Evolutionary conservation across 768 basidiomycete genomes (phyloP).

Genomic region (Gelatoporia subvermispora): DNA sequence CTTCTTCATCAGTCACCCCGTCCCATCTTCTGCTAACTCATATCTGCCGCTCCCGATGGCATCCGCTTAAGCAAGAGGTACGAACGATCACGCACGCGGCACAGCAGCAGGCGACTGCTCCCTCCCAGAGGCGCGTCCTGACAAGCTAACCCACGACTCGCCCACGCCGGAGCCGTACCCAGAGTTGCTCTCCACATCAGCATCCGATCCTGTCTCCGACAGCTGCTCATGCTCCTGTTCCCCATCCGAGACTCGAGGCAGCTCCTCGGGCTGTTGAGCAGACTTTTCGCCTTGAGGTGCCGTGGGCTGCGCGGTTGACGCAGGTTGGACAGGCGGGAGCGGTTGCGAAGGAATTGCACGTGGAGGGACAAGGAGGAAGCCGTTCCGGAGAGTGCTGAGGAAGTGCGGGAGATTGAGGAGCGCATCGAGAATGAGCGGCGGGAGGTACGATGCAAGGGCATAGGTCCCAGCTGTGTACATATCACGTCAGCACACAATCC

Average conservation of each 20-base stretch:
- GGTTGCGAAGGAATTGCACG: slow-evolving; percentile 26
- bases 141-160: slow-evolving; percentile 69
- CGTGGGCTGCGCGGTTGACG: slow-evolving; percentile 10
- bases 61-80: too few species aligned
- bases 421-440: slow-evolving; percentile 55
- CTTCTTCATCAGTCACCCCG: too few species aligned
- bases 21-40: too few species aligned
- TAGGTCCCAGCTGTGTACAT: slow-evolving; percentile 62
- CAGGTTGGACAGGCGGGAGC: slow-evolving; percentile 19
- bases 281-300: background rate
- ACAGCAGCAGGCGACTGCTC: background rate
- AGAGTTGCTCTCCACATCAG: slow-evolving; percentile 63
- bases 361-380: slow-evolving; percentile 49
- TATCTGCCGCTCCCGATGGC: too few species aligned
- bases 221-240: slow-evolving; percentile 21
- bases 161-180: slow-evolving; percentile 47
- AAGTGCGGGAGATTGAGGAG: slow-evolving; percentile 64
- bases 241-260: slow-evolving; percentile 10
- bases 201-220: slow-evolving; percentile 55
- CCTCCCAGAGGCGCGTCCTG: slow-evolving; percentile 10
- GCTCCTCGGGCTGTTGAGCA: slow-evolving; percentile 1
- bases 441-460: slow-evolving; percentile 64
- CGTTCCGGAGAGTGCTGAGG: slow-evolving; percentile 58
- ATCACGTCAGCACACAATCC: background rate
- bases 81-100: too few species aligned